A percentile compares a stretch with the other conserved stretches of the same genome.
These are phyloP conservation scores for Auxenochlorella pyrenoidosa DNA, from an alignment of 139 green algal species.

Conservation along the genomic window DNA sequence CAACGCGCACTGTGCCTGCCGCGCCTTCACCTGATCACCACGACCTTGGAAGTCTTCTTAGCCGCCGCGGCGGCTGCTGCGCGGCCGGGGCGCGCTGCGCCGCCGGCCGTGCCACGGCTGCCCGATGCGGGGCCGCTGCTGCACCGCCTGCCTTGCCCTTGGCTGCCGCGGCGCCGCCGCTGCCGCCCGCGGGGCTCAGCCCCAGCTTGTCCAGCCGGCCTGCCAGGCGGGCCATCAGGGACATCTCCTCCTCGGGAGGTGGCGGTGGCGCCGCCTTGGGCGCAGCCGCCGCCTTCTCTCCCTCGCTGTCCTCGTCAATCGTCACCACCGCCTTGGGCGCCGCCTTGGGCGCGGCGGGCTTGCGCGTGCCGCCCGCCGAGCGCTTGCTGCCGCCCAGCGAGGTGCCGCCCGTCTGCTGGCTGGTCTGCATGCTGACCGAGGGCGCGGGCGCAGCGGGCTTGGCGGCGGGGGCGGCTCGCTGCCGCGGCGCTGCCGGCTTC, in stretches of 20 bases:
- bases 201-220: conserved; percentile 49
- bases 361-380: conserved; percentile 32
- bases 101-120: background rate
- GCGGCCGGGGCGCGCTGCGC: conserved; percentile 18
- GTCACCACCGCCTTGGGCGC: conserved; percentile 28
- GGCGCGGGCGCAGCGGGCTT: background rate
- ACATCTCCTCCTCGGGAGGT: conserved; percentile 43
- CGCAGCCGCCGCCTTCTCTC: background rate
- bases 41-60: conserved; percentile 31
- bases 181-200: background rate
- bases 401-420: conserved; percentile 23
- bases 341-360: conserved; percentile 19
- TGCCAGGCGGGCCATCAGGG: conserved; percentile 56
- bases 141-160: background rate
- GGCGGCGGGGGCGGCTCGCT: background rate
- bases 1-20: background rate
- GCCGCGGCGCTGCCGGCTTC: background rate
- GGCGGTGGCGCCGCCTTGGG: conserved; percentile 23
- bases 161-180: background rate
- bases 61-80: conserved; percentile 2
- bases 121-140: background rate
- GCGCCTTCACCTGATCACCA: conserved; percentile 19
- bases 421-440: conserved; percentile 8
- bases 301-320: background rate
- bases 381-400: conserved; percentile 22